Evolutionary conservation across 495 filamentous ascomycete species (phyloP), one percentile per base, ranked within the genome.

Genomic region (Lasiosphaeria ovina): DNA sequence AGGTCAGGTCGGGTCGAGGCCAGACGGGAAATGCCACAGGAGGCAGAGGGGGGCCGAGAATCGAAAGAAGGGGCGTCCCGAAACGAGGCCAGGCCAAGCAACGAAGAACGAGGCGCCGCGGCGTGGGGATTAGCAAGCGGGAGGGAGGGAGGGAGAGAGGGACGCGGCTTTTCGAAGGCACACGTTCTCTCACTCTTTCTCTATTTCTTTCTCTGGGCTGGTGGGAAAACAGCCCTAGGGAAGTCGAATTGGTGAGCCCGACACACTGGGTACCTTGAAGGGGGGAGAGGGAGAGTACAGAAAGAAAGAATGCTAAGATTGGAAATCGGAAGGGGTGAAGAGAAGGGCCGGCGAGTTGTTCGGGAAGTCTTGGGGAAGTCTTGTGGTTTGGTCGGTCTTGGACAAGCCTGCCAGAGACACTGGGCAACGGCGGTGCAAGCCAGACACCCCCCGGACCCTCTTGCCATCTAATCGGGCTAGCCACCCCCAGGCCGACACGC

Each of bases 281-380:
- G 24, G 24, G 56, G 62, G 64, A 66, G 24, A 61, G 57, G 50
- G 55, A 24, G 64, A 59, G 60, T 49, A 67, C 58, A 66, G 69
- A 73, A 70, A 74, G 72, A 73, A 68, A 66, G 66, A 72, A 71
- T 71, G 74, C 77, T 73, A 72, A 73, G 72, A 74, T 67, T 73
- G 65, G 73, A 62, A 66, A 69, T 56, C 60, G 70, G 65, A 63
- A 71, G 66, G 65, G 71, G 61, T 49, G 62, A 63, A 47, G 58
- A 58, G 66, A 64, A 66, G 51, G 61, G 63, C 34, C 35, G 48
- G n/a, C 57, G 51, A 58, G 51, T 35, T 51, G 60, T 40, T 59
- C 36, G 53, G 58, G 61, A 70, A 65, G 60, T 64, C 58, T 65
- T 66, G 32, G 44, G 44, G 44, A 47, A 47, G 44, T 47, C 6